These are phyloP conservation scores for Cladosporium sp. DNA, from an alignment of 2,329 filamentous ascomycete genomes.

Conservation along the genomic window DNA sequence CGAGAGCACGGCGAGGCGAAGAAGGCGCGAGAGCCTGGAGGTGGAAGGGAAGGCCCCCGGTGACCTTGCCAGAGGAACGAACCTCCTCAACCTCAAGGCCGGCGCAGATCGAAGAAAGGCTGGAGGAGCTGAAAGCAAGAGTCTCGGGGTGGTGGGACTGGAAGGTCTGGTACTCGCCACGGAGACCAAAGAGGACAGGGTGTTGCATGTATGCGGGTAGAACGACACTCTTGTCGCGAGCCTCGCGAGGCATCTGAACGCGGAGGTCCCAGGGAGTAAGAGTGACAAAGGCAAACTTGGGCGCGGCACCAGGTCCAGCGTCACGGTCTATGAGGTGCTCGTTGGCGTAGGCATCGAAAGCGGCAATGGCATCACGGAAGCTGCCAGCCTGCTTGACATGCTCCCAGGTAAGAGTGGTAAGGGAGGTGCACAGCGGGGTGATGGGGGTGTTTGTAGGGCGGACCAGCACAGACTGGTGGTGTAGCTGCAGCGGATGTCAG, in stretches of 20 bases:
- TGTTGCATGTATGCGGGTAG: slow-evolving; percentile 96
- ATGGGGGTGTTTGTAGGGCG: slow-evolving; percentile 99
- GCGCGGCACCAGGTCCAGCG: slow-evolving; percentile 42
- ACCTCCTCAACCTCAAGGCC: slow-evolving; percentile 97
- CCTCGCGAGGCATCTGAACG: slow-evolving; percentile 94
- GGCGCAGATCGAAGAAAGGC: slow-evolving; percentile 95
- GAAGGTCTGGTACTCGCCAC: slow-evolving; percentile 97
- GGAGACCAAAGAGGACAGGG: slow-evolving; percentile 92
- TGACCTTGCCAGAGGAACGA: slow-evolving; percentile 95
- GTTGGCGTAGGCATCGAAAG: slow-evolving; percentile 88
- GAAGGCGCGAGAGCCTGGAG: slow-evolving; percentile 92
- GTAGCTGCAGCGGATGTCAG: slow-evolving; percentile 56
- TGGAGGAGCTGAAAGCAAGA: slow-evolving; percentile 90
- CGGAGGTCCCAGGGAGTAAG: slow-evolving; percentile 97
- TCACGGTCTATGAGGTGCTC: slow-evolving; percentile 89
- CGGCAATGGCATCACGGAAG: slow-evolving; percentile 93
- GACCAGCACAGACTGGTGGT: slow-evolving; percentile 92
- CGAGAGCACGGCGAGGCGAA: slow-evolving; percentile 92
- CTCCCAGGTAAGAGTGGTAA: slow-evolving; percentile 98
- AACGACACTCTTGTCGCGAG: slow-evolving; percentile 95
- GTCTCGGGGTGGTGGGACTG: slow-evolving; percentile 98
- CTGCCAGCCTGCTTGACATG: slow-evolving; percentile 96
- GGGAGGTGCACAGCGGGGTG: slow-evolving; percentile 93
- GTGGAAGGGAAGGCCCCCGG: slow-evolving; percentile 97
- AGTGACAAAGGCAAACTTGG: slow-evolving; percentile 94